These are phyloP conservation scores for Lodderomyces margitis DNA, from an alignment of 1,139 yeast genomes.

Conservation along the genomic window DNA sequence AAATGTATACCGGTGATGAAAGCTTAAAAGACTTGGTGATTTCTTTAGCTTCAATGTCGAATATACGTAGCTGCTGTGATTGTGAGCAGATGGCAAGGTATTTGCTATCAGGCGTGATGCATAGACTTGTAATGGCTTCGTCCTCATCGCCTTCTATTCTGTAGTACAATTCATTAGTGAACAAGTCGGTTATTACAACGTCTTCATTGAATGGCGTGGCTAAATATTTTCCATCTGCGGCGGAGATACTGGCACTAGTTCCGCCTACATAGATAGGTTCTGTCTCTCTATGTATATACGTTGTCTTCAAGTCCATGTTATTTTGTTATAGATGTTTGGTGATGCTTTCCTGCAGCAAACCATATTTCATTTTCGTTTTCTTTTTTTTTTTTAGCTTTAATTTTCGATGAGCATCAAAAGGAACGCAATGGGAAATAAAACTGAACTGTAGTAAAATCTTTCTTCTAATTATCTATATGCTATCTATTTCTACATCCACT, in stretches of 20 bases:
- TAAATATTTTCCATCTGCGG: constrained; percentile 56
- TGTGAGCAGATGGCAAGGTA: constrained; percentile 75
- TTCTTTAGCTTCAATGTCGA: constrained; percentile 44
- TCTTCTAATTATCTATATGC: constrained; percentile 1
- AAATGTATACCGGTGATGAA: constrained; percentile 78
- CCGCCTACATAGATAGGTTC: constrained; percentile 87
- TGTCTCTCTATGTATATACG: constrained; percentile 33
- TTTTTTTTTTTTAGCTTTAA: constrained; percentile 3
- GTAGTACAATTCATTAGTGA: constrained; percentile 56
- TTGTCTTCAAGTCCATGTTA: constrained; percentile 24
- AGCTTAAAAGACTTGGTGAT: constrained; percentile 56
- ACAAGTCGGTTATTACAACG: constrained; percentile 64
- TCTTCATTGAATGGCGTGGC: constrained; percentile 84
- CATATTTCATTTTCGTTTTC: constrained; percentile 2
- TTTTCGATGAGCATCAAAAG: not conserved
- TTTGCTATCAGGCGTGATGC: constrained; percentile 72
- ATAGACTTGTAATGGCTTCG: constrained; percentile 72
- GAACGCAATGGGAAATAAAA: not conserved
- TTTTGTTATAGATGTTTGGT: constrained; percentile 1
- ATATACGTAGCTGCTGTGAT: constrained; percentile 76
- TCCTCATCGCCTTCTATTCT: constrained; percentile 76
- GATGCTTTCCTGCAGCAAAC: not conserved
- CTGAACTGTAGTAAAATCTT: not conserved
- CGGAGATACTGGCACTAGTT: constrained; percentile 65
- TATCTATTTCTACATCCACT: constrained; percentile 18